Evolutionary conservation across 352 stramenopile genomes (phyloP).

Genomic region (Phytophthora lateralis): DNA sequence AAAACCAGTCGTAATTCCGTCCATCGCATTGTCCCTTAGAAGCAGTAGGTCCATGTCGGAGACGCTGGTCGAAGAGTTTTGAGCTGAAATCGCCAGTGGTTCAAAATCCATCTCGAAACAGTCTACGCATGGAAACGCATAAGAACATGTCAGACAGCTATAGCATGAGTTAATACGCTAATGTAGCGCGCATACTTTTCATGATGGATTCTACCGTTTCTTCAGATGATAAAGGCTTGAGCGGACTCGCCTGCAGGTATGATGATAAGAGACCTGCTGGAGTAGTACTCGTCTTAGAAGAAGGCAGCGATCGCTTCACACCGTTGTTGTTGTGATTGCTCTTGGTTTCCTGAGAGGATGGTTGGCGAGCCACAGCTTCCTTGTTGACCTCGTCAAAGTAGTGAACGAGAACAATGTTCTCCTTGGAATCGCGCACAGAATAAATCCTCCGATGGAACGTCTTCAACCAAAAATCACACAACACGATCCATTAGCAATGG

Average conservation of each 20-base stretch:
- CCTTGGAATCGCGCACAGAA: conserved; percentile 65
- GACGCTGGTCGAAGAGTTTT: conserved; percentile 15
- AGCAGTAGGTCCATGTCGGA: conserved; percentile 32
- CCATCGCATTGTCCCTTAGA: conserved; percentile 41
- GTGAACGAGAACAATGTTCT: conserved; percentile 82
- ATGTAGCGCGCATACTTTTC: conserved; percentile 44
- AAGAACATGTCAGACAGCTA: background rate
- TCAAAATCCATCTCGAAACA: conserved; percentile 62
- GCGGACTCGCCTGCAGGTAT: conserved; percentile 12
- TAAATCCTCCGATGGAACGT: conserved; percentile 89
- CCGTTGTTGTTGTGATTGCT: conserved; percentile 31
- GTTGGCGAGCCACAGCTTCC: conserved; percentile 11
- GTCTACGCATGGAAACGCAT: conserved; percentile 34
- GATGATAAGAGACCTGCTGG: conserved; percentile 2
- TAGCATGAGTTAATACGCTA: background rate
- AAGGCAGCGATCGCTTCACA: conserved; percentile 42
- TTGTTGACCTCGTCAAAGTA: conserved; percentile 87
- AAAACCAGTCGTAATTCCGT: conserved; percentile 31
- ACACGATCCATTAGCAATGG: conserved; percentile 1
- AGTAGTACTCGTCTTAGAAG: conserved; percentile 7
- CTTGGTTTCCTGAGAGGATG: conserved; percentile 2
- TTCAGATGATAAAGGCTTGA: conserved; percentile 24
- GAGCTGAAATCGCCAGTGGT: conserved; percentile 15
- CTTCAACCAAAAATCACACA: conserved; percentile 27
- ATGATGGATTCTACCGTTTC: conserved; percentile 58